Evolutionary conservation across 768 basidiomycete genomes (phyloP), one percentile per base, ranked within the genome.

Genomic region (Tricholomella constricta): DNA sequence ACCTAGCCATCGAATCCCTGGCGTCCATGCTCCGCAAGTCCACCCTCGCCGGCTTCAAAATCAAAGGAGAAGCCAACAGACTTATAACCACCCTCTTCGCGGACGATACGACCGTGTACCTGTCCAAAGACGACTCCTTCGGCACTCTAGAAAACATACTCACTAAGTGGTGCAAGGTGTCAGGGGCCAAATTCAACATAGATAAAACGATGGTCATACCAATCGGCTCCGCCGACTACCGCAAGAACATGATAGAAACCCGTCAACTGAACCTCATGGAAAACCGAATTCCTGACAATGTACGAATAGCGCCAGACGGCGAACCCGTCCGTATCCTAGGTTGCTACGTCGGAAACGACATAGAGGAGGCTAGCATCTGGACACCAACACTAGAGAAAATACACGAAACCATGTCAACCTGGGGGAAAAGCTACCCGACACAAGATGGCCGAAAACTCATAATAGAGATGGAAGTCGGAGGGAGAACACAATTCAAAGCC

Each of bases 181-280:
- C 72, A 2, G 63, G 69, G 0, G 78, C 76, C 0, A 73, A 71
- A 37, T 80, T 78, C 57, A 80, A 79, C 47, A 54, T 62, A 0
- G 37, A 54, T 0, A 81, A 81, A 55, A 79, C 77, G 0, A 65
- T 69, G 20, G 51, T 74, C 1, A 61, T 78, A 1, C 75, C 74
- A 0, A 60, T 76, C 0, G 75, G 76, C 0, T 37, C 53, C 4
- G 26, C 23, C 2, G 48, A 53, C 14, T 67, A 59, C 57, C 45
- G 70, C 23, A 22, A 51, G 19, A 4, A 9, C 3, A 48, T 65
- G 1, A 20, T 48, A 1, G 57, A 27, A 1, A 37, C 31, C 14
- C 12, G 52, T 64, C 26, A 51, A 54, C 36, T 14, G 54, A 26
- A 48, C 46, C 10, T 20, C 31, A 22, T 29, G 5, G 4, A n/a